Conservation (phyloP, 306 rosid species). For the Lathyrus aphaca region DNA sequence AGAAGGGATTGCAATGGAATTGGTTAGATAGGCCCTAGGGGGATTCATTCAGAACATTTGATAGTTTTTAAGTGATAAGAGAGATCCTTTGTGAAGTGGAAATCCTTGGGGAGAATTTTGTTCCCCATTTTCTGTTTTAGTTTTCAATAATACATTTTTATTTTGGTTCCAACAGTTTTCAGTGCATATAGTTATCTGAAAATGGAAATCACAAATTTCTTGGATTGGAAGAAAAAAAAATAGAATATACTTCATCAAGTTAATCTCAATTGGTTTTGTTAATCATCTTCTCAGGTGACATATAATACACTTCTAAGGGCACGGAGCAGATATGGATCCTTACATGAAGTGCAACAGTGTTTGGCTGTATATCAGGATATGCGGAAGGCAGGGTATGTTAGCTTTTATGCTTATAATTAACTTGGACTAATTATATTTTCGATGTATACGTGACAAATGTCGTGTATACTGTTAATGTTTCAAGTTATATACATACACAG, state of each 20-base stretch:
- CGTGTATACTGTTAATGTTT: no score
- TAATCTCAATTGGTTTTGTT: conserved; percentile 26
- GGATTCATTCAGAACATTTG: not conserved
- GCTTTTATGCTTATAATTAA: conserved; percentile 10
- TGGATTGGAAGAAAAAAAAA: conserved; percentile 11
- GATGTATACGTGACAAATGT: conserved; percentile 13
- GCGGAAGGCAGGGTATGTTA: conserved; percentile 88
- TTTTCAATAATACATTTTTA: not conserved
- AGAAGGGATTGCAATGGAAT: not conserved
- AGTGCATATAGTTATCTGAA: conserved; percentile 19
- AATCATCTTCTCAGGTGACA: conserved; percentile 66
- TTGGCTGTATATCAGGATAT: conserved; percentile 84
- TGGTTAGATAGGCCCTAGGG: not conserved
- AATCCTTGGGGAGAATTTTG: not conserved
- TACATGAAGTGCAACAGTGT: conserved; percentile 84
- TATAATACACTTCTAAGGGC: conserved; percentile 85
- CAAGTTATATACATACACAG: not conserved
- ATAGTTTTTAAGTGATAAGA: conserved; percentile 5
- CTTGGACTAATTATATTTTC: conserved; percentile 23
- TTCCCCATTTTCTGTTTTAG: not conserved
- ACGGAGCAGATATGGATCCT: conserved; percentile 74
- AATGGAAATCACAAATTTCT: conserved; percentile 31
- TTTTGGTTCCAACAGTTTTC: conserved; percentile 5
- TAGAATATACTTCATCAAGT: conserved; percentile 35
- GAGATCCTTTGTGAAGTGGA: conserved; percentile 10